A percentile compares a stretch with the other conserved stretches of the same genome.
Conservation (phyloP, 306 rosid genomes). For the Lathyrus aphaca region DNA sequence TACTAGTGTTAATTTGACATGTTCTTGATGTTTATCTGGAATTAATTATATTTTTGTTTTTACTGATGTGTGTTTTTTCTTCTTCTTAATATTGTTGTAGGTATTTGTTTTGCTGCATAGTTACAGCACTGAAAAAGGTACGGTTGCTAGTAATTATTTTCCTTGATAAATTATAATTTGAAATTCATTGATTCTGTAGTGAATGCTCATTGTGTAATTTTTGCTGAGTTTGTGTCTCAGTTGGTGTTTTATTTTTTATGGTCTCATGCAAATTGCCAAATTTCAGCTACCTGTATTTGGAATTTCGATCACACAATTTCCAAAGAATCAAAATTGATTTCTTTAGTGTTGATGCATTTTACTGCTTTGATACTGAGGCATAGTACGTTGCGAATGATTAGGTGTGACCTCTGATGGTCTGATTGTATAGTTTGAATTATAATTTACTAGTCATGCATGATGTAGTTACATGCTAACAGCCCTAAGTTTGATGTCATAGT, state of each 20-base stretch:
- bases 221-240: background rate
- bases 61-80: background rate
- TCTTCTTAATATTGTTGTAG: background rate
- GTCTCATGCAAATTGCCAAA: background rate
- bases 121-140: conserved; percentile 23
- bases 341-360: background rate
- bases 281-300: background rate
- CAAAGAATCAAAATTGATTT: background rate
- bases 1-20: conserved; percentile 15
- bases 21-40: conserved; percentile 17
- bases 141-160: background rate
- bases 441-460: background rate
- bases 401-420: background rate
- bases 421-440: background rate
- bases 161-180: conserved; percentile 5
- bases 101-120: conserved; percentile 24
- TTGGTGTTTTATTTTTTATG: conserved; percentile 1
- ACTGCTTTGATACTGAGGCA: background rate
- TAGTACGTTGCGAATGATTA: background rate
- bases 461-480: conserved; percentile 13
- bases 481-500: conserved; percentile 6
- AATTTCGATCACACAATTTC: background rate
- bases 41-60: background rate
- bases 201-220: conserved; percentile 17
- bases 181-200: background rate